Evolutionary conservation across 2,329 filamentous ascomycete genomes (phyloP).

Genomic region (Aspergillus vadensis): DNA sequence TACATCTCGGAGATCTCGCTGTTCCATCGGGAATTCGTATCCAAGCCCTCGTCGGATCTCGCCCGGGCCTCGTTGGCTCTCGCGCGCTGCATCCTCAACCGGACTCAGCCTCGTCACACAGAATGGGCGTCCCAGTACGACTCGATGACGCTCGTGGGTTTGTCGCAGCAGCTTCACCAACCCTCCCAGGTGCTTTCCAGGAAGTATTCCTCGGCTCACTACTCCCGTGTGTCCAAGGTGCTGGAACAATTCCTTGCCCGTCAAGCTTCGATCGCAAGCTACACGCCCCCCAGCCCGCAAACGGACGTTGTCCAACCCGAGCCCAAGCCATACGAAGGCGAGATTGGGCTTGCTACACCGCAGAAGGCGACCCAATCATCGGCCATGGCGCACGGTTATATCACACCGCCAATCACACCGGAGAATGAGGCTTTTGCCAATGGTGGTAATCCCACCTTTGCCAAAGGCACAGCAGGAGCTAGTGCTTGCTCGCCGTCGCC

Average conservation of each 20-base stretch:
- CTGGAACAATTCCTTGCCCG: constrained; percentile 68
- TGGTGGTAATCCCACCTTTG: constrained; percentile 36
- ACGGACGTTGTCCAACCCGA: constrained; percentile 38
- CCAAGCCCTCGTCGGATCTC: constrained; percentile 86
- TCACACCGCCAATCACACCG: constrained; percentile 52
- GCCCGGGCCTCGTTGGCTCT: constrained; percentile 84
- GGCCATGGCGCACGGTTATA: constrained; percentile 45
- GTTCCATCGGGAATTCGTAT: constrained; percentile 96
- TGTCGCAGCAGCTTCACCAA: constrained; percentile 67
- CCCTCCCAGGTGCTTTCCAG: constrained; percentile 68
- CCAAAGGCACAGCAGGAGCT: constrained; percentile 29
- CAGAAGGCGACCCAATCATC: constrained; percentile 42
- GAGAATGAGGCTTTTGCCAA: constrained; percentile 46
- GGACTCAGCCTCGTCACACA: constrained; percentile 71
- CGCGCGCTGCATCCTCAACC: constrained; percentile 79
- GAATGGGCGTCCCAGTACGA: constrained; percentile 68
- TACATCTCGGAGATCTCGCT: constrained; percentile 95
- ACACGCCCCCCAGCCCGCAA: constrained; percentile 46
- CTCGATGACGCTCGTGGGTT: constrained; percentile 56
- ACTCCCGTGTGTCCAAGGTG: constrained; percentile 64
- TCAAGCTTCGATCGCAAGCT: constrained; percentile 58
- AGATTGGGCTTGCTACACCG: constrained; percentile 47
- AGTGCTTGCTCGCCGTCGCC: constrained; percentile 42
- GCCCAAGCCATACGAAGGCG: constrained; percentile 44
- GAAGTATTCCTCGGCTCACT: constrained; percentile 68